Percentiles rank a stretch among this genome's conserved stretches.
Evolutionary conservation across 441 rosid genomes (phyloP).

Genomic region (Macaranga tanarius): DNA sequence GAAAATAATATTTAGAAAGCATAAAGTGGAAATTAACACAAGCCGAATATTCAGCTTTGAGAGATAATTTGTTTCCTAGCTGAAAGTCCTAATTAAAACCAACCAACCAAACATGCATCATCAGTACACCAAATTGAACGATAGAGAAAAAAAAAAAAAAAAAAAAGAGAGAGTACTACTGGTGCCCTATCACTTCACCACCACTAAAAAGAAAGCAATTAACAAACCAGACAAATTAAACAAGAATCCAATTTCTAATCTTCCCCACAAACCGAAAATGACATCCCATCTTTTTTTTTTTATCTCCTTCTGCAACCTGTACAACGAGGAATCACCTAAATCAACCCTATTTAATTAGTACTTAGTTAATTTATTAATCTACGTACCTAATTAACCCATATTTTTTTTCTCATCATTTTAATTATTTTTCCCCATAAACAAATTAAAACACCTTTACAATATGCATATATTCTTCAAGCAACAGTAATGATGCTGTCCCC

Average conservation of each 20-base stretch:
- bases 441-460: conserved; percentile 15
- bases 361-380: background rate
- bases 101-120: no score
- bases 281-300: conserved; percentile 26
- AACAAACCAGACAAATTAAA: conserved; percentile 25
- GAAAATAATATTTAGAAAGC: background rate
- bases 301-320: conserved; percentile 20
- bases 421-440: background rate
- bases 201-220: background rate
- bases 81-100: conserved; percentile 5
- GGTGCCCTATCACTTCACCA: conserved; percentile 27
- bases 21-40: background rate
- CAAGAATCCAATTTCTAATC: conserved; percentile 4
- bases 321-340: conserved; percentile 40
- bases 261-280: conserved; percentile 33
- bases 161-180: conserved; percentile 7
- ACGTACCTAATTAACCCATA: no score
- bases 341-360: conserved; percentile 10
- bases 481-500: conserved; percentile 78
- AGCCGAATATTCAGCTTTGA: conserved; percentile 8
- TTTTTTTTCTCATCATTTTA: background rate
- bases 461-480: conserved; percentile 48
- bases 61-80: conserved; percentile 7
- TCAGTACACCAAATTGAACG: conserved; percentile 8
- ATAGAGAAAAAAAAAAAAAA: background rate